phyloP scores from a whole-genome alignment of 306 rosid species.

The Coriaria nepalensis region DNA sequence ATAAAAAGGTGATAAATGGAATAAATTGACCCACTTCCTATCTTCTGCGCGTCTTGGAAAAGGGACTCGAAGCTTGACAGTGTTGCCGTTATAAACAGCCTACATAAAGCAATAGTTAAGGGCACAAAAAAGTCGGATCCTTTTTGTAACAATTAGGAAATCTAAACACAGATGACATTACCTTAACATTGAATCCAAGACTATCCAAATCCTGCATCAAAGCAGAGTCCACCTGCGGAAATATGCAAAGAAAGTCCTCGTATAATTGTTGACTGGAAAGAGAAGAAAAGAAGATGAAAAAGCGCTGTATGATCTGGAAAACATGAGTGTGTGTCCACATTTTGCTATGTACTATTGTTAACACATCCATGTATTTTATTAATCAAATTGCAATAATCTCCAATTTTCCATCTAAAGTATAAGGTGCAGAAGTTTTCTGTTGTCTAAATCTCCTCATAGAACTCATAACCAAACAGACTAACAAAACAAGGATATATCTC shows the following conservation, averaged over 20 bases:
- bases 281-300: no score
- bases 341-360: no score
- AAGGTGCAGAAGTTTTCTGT: no score
- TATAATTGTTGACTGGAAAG: background rate
- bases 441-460: no score
- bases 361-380: no score
- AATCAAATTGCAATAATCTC: no score
- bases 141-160: background rate
- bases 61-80: conserved; percentile 84
- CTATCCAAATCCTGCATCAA: conserved; percentile 81
- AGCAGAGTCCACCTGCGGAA: conserved; percentile 77
- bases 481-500: no score
- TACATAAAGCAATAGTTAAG: conserved; percentile 12
- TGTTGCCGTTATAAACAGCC: conserved; percentile 61
- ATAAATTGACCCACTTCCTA: conserved; percentile 61
- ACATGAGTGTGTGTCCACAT: no score
- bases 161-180: conserved; percentile 11
- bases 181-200: conserved; percentile 91
- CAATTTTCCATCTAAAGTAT: no score
- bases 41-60: conserved; percentile 78
- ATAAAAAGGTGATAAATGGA: conserved; percentile 2
- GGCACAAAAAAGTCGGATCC: conserved; percentile 7
- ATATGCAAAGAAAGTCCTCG: conserved; percentile 15
- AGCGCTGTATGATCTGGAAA: no score
- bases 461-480: no score